A percentile compares a stretch with the other conserved stretches of the same genome.
Evolutionary conservation across 495 filamentous ascomycete genomes (phyloP).

Genomic region (Rhypophila decipiens): DNA sequence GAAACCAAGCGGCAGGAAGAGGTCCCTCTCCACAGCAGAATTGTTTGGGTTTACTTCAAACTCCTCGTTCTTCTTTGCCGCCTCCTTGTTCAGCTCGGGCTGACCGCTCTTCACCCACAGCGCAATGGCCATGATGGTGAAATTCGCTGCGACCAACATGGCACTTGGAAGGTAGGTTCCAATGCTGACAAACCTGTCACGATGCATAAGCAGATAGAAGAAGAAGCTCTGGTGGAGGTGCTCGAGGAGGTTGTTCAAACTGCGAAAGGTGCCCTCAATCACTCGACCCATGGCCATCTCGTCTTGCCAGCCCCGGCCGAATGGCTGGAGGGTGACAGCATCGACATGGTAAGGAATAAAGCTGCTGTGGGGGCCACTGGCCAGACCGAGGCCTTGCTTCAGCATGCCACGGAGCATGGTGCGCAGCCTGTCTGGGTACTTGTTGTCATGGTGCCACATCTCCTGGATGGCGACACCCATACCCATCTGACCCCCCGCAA

Average conservation of each 20-base stretch:
- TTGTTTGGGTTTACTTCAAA: neutral
- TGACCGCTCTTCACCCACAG: constrained; percentile 84
- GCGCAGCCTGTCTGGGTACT: constrained; percentile 72
- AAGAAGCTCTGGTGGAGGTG: constrained; percentile 99
- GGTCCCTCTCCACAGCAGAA: constrained; percentile 55
- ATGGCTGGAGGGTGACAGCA: constrained; percentile 84
- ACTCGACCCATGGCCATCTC: constrained; percentile 91
- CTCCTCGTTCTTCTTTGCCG: neutral
- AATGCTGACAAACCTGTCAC: constrained; percentile 91
- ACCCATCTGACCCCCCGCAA: constrained; percentile 89
- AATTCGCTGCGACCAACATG: constrained; percentile 90
- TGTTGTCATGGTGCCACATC: constrained; percentile 77
- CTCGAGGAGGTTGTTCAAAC: constrained; percentile 92
- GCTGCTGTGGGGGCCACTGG: constrained; percentile 85
- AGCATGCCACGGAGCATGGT: constrained; percentile 94
- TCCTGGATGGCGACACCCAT: constrained; percentile 76
- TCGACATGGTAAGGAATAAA: constrained; percentile 99
- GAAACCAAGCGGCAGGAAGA: constrained; percentile 72
- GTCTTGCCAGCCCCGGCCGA: constrained; percentile 90
- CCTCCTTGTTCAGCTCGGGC: neutral
- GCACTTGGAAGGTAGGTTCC: constrained; percentile 95
- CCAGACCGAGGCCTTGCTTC: constrained; percentile 80
- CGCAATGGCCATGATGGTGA: constrained; percentile 89
- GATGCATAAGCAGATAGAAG: constrained; percentile 91
- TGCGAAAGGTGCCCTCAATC: constrained; percentile 81